These are phyloP conservation scores for Lactarius sp. DNA, from an alignment of 768 basidiomycete genomes.

Conservation along the genomic window DNA sequence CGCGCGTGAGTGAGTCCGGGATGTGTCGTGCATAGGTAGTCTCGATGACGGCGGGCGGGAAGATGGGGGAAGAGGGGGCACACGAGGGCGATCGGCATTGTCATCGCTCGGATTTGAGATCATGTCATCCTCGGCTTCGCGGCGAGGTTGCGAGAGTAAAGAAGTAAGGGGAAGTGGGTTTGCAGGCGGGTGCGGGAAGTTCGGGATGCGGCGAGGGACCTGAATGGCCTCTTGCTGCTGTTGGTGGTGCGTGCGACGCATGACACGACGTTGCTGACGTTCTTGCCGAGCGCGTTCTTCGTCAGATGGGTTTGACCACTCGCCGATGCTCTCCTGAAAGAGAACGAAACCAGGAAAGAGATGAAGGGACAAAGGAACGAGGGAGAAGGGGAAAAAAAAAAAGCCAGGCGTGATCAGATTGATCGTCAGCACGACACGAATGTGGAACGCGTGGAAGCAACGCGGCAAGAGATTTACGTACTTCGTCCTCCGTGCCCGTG, in stretches of 20 bases:
- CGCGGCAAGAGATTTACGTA: slow-evolving; percentile 32
- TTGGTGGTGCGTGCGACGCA: slow-evolving; percentile 44
- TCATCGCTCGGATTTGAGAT: slow-evolving; percentile 88
- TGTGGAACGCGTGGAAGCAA: slow-evolving; percentile 19
- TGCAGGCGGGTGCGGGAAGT: slow-evolving; percentile 72
- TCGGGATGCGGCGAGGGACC: slow-evolving; percentile 66
- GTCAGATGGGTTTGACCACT: slow-evolving; percentile 89
- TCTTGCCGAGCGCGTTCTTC: slow-evolving; percentile 75
- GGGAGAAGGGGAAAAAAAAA: background rate
- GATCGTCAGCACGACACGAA: background rate
- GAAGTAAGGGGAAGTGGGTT: slow-evolving; percentile 40
- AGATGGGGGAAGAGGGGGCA: background rate
- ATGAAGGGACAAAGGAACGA: slow-evolving; percentile 11
- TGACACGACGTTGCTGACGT: slow-evolving; percentile 56
- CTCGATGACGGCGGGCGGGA: slow-evolving; percentile 48
- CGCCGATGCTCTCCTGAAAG: slow-evolving; percentile 65
- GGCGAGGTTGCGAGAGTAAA: slow-evolving; percentile 28
- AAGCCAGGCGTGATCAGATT: slow-evolving; percentile 5
- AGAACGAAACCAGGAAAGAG: slow-evolving; percentile 18
- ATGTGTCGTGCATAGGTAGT: slow-evolving; percentile 56
- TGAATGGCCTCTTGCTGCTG: slow-evolving; percentile 39
- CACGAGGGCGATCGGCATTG: slow-evolving; percentile 31
- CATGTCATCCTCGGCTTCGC: slow-evolving; percentile 54
- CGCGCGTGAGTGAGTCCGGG: slow-evolving; percentile 56
- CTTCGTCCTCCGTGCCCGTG: slow-evolving; percentile 54